phyloP scores from a whole-genome alignment of 75 land plant species.

The Chamaecyparis obtusa region DNA sequence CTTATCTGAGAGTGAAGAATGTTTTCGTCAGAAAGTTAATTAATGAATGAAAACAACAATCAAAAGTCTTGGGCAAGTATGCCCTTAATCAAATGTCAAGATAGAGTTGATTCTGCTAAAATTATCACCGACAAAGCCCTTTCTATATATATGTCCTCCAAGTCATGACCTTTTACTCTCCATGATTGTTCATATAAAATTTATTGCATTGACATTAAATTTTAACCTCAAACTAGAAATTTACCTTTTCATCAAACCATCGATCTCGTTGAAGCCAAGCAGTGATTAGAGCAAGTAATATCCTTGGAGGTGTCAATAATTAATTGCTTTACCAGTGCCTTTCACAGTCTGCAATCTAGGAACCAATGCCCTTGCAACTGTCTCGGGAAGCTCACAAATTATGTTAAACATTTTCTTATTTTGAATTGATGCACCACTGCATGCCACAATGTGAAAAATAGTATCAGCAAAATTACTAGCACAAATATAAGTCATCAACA shows the following conservation, averaged over 20 bases:
- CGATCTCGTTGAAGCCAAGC: constrained; percentile 94
- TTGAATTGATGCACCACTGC: constrained; percentile 87
- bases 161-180: neutral
- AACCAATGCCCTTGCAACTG: constrained; percentile 91
- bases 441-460: constrained; percentile 1
- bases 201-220: neutral
- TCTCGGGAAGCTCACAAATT: constrained; percentile 98
- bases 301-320: constrained; percentile 96
- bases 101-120: neutral
- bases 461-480: neutral
- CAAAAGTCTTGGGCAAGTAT: neutral
- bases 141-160: neutral
- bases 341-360: constrained; percentile 89
- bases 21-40: neutral
- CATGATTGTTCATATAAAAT: neutral
- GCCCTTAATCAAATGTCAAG: constrained; percentile 2
- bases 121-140: neutral
- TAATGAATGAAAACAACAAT: neutral
- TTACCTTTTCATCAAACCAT: constrained; percentile 99
- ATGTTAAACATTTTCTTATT: constrained; percentile 98
- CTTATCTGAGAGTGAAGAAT: neutral
- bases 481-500: neutral
- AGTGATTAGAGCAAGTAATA: constrained; percentile 84
- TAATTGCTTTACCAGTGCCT: constrained; percentile 91
- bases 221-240: constrained; percentile 1